Conservation (phyloP, 192 early-diverging fungal species). For the Spizellomyces punctatus region DNA sequence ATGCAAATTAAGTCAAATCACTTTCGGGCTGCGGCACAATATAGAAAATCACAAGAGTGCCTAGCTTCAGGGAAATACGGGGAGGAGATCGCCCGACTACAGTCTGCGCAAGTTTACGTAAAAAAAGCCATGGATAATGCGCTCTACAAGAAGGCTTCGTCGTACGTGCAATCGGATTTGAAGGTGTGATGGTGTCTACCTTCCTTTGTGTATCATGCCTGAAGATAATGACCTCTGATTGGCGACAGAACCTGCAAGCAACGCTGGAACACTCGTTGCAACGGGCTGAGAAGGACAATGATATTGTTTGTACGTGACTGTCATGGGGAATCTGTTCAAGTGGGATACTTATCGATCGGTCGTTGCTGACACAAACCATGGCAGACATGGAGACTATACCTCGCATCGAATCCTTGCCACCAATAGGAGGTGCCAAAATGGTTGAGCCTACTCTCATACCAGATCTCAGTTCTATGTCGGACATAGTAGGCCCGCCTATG, state of each 20-base stretch:
- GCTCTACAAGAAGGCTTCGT: slow-evolving; percentile 27
- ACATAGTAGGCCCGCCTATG: slow-evolving; percentile 68
- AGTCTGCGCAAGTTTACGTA: slow-evolving; percentile 40
- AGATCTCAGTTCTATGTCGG: slow-evolving; percentile 55
- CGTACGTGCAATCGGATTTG: slow-evolving; percentile 33
- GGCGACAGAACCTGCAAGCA: slow-evolving; percentile 19
- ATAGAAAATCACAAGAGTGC: slow-evolving; percentile 69
- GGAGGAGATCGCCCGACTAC: slow-evolving; percentile 81
- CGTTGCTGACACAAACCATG: no score
- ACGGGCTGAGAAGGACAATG: slow-evolving; percentile 87
- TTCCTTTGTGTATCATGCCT: not conserved
- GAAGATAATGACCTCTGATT: not conserved
- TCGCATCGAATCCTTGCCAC: slow-evolving; percentile 51
- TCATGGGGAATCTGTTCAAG: not conserved
- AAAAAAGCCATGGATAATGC: slow-evolving; percentile 33
- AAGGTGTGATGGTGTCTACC: slow-evolving; percentile 23
- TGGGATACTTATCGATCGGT: no score
- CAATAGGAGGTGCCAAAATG: slow-evolving; percentile 73
- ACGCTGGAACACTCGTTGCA: slow-evolving; percentile 39
- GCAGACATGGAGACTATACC: slow-evolving; percentile 76
- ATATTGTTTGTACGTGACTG: slow-evolving; percentile 65
- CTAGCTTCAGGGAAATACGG: slow-evolving; percentile 63
- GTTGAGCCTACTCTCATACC: slow-evolving; percentile 71
- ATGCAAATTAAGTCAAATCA: slow-evolving; percentile 76
- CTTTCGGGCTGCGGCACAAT: slow-evolving; percentile 78